Evolutionary conservation across 495 filamentous ascomycete genomes (phyloP).

Genomic region (Aspergillus sparsus): DNA sequence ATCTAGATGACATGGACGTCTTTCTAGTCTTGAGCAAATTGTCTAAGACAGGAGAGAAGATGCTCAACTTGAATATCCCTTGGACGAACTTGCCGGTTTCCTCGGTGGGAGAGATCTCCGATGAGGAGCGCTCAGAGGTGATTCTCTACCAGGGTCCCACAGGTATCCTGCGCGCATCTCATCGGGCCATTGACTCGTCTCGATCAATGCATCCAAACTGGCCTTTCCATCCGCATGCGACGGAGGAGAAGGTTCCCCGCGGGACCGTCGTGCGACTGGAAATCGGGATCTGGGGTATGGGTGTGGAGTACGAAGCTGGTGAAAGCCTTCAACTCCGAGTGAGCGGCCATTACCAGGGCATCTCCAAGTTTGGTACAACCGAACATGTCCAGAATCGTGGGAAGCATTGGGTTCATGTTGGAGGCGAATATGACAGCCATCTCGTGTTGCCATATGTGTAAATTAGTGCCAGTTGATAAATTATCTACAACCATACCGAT

Average conservation of each 20-base stretch:
- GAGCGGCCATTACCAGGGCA: constrained; percentile 15
- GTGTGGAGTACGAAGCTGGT: constrained; percentile 32
- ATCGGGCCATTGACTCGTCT: constrained; percentile 28
- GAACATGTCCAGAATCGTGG: constrained; percentile 13
- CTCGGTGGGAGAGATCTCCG: constrained; percentile 25
- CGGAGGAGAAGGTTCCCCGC: constrained; percentile 34
- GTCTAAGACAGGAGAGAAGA: constrained; percentile 33
- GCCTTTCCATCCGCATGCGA: constrained; percentile 38
- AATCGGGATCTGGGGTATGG: constrained; percentile 38
- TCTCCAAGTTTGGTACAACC: constrained; percentile 11
- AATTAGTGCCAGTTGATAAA: too few species aligned
- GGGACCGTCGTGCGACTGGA: constrained; percentile 38
- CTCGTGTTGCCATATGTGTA: constrained; percentile 18
- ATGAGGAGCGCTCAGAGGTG: constrained; percentile 25
- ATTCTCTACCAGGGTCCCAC: constrained; percentile 34
- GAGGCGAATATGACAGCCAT: constrained; percentile 15
- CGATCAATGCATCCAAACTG: constrained; percentile 29
- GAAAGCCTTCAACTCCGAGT: constrained; percentile 32
- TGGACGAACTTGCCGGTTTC: constrained; percentile 24
- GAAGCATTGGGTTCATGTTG: constrained; percentile 15
- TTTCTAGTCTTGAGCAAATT: constrained; percentile 41
- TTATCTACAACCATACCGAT: too few species aligned
- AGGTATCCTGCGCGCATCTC: constrained; percentile 39
- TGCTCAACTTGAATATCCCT: constrained; percentile 39
- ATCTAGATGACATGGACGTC: constrained; percentile 42